phyloP scores from a whole-genome alignment of 2,329 filamentous ascomycete genomes.

The Botryotinia narcissicola region DNA sequence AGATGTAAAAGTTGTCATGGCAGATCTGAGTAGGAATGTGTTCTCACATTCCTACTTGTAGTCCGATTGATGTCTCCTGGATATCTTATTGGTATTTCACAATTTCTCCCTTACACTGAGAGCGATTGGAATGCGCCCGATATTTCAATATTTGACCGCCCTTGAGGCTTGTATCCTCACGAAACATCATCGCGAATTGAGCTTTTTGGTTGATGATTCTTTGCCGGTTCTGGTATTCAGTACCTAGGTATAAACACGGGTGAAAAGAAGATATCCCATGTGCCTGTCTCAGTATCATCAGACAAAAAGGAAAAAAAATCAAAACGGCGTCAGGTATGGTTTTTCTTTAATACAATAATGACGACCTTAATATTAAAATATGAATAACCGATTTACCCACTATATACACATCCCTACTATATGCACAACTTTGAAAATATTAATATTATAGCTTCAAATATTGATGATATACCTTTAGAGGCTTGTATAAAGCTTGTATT shows the following conservation, averaged over 20 bases:
- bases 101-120: not conserved
- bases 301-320: too few species aligned
- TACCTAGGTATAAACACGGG: accelerated
- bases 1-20: conserved; percentile 4
- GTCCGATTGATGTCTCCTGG: not conserved
- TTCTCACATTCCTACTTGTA: not conserved
- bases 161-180: not conserved
- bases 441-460: too few species aligned
- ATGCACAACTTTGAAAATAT: too few species aligned
- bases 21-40: not conserved
- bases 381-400: too few species aligned
- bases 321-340: not conserved
- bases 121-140: not conserved
- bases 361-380: too few species aligned
- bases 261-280: not conserved
- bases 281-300: not conserved
- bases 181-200: not conserved
- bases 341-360: not conserved
- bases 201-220: not conserved
- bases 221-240: not conserved
- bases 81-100: conserved; percentile 5
- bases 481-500: too few species aligned
- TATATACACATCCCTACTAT: too few species aligned
- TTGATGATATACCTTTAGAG: too few species aligned
- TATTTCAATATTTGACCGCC: not conserved